Evolutionary conservation across 805 yeast genomes (phyloP).

Genomic region (Starmerella ratchasimensis): DNA sequence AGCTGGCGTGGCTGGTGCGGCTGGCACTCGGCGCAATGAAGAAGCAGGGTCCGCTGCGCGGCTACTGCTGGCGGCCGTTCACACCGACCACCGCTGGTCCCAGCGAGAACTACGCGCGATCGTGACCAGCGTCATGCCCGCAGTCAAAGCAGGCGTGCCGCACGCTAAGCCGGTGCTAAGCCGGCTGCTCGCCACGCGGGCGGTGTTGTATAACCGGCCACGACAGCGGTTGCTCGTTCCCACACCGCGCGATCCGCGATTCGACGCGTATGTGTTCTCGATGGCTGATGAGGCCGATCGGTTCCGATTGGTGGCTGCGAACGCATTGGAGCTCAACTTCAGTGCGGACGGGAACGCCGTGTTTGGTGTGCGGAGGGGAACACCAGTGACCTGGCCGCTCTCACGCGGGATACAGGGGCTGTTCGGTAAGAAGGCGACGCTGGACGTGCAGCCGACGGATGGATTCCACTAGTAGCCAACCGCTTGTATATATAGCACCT

Average conservation of each 20-base stretch:
- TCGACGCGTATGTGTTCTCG: constrained; percentile 9
- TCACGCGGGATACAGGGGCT: constrained; percentile 3
- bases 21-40: too few species aligned
- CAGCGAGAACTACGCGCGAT: too few species aligned
- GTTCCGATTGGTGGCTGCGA: too few species aligned
- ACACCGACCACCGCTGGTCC: too few species aligned
- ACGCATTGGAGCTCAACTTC: constrained; percentile 3
- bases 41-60: too few species aligned
- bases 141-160: background rate
- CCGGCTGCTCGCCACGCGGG: constrained; percentile 6
- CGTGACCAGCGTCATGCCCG: constrained; percentile 5
- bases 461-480: background rate
- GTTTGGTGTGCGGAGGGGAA: background rate
- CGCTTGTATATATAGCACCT: background rate
- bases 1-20: too few species aligned
- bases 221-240: constrained; percentile 10
- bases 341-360: constrained; percentile 12
- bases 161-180: constrained; percentile 8
- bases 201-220: constrained; percentile 8
- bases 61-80: too few species aligned
- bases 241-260: constrained; percentile 3
- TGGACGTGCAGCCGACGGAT: background rate
- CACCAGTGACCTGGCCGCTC: constrained; percentile 7
- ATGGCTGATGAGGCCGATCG: constrained; percentile 1
- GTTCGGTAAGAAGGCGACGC: background rate